Evolutionary conservation across 164 flowering plant species (phyloP).

Genomic region (Warburgia ugandensis): DNA sequence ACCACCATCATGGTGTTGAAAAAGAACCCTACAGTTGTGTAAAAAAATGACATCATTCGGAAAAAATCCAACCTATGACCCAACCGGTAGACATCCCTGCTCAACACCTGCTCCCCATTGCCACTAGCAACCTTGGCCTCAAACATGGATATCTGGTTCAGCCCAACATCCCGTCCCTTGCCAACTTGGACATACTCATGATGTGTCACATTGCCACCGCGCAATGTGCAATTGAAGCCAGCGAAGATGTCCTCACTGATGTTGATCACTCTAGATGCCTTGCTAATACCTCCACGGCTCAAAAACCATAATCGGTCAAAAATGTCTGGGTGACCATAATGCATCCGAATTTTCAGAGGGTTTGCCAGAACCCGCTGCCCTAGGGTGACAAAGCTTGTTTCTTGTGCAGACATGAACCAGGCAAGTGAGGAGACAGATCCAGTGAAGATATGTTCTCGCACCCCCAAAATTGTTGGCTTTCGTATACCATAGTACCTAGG

Average conservation of each 20-base stretch:
- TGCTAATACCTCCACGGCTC: conserved; percentile 88
- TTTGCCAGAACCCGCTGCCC: conserved; percentile 95
- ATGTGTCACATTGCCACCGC: conserved; percentile 96
- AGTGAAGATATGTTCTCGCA: conserved; percentile 84
- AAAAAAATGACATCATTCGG: conserved; percentile 85
- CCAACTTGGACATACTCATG: conserved; percentile 98
- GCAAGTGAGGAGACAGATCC: conserved; percentile 96
- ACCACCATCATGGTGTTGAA: conserved; percentile 77
- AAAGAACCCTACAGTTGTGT: conserved; percentile 75
- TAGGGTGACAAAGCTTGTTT: conserved; percentile 84
- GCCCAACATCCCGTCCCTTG: conserved; percentile 94
- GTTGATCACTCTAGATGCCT: conserved; percentile 86
- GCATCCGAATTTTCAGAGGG: conserved; percentile 88
- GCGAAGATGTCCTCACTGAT: conserved; percentile 97
- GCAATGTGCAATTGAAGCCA: conserved; percentile 86
- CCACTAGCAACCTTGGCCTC: conserved; percentile 98
- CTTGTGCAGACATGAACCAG: conserved; percentile 99
- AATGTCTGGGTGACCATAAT: conserved; percentile 97
- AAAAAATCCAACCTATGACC: conserved; percentile 94
- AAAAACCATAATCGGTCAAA: conserved; percentile 93
- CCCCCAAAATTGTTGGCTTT: conserved; percentile 89
- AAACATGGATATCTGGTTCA: conserved; percentile 93
- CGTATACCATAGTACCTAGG: conserved; percentile 56
- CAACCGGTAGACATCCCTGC: conserved; percentile 84
- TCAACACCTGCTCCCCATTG: conserved; percentile 88